Base-by-base conservation (phyloP, 768 basidiomycete genomes). In the Botryobasidium botryosum region DNA sequence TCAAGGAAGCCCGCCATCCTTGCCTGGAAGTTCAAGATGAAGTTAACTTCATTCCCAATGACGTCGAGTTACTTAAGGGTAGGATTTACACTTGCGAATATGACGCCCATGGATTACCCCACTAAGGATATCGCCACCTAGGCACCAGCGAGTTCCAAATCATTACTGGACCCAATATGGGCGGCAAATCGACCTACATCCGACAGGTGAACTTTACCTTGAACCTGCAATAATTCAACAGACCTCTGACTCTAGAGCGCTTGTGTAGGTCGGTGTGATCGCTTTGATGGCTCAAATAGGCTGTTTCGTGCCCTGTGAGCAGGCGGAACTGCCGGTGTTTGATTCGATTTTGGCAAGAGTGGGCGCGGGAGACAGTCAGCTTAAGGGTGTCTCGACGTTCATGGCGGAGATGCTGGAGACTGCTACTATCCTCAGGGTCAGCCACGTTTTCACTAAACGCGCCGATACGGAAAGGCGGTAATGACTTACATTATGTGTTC, bases 381-480 rank as follows among this genome's bases (percentile, higher is more conserved):
- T 97, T 36, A 97, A 94, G 61, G 94, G 94, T 8, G 87, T 99
- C 0, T 92, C 88, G 21, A 99, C 92, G 0, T 99, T 99, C 60
- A 97, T 97, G 92, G 91, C 90, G 1, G 94, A 99, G 61, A 97
- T 97, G 94, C 70, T 99, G 24, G 94, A 99, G 61, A 97, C 91
- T 0, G 91, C 94, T 0, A 86, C 84, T 0, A 97, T 97, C 54
- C 70, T 99, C 35, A 72, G 80, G 54, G 87, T 86, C 29, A 24
- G 75, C 52, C 12, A 29, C 24, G 23, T 27, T 29, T 42, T 39
- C 37, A 39, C 10, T 8, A 13, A n/a, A n/a, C n/a, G n/a, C n/a
- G n/a, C n/a, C n/a, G n/a, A n/a, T n/a, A n/a, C n/a, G n/a, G 10
- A 8, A 39, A 8, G 37, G 23, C 13, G 12, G 8, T 24, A 39